These are phyloP conservation scores for Flaveria linearis DNA, from an alignment of 129 eudicot genomes.

Conservation along the genomic window DNA sequence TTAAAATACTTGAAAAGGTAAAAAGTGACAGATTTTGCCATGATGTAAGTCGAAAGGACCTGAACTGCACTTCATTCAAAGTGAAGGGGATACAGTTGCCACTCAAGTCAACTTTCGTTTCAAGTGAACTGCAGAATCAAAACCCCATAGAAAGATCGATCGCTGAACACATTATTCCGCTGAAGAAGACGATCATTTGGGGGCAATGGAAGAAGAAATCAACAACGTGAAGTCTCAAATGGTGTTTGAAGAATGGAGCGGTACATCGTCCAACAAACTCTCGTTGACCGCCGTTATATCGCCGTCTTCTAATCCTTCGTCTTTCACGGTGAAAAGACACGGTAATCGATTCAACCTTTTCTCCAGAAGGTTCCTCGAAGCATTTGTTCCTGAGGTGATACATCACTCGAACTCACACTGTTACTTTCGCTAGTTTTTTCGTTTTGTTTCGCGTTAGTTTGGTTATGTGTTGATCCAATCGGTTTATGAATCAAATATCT, in stretches of 20 bases:
- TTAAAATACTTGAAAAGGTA: too few species aligned
- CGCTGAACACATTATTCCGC: neutral
- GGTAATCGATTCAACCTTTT: slow-evolving; percentile 60
- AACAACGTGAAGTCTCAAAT: slow-evolving; percentile 29
- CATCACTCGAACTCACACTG: neutral
- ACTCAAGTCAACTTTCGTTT: slow-evolving; percentile 25
- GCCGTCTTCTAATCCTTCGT: slow-evolving; percentile 39
- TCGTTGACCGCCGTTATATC: slow-evolving; percentile 70
- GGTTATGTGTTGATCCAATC: neutral
- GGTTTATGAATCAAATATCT: neutral
- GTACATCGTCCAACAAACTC: slow-evolving; percentile 63
- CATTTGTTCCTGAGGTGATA: slow-evolving; percentile 90
- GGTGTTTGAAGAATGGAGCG: slow-evolving; percentile 75
- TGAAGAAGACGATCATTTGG: slow-evolving; percentile 29
- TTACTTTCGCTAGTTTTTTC: neutral
- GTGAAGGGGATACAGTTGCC: neutral
- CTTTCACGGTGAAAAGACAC: slow-evolving; percentile 40
- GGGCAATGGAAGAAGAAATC: slow-evolving; percentile 35
- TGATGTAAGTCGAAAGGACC: neutral
- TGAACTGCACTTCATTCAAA: neutral
- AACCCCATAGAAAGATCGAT: slow-evolving; percentile 7
- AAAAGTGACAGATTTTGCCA: neutral
- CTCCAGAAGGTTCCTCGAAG: slow-evolving; percentile 61
- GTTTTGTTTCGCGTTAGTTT: slow-evolving; percentile 13
- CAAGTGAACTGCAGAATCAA: neutral